These are phyloP conservation scores for Fusarium luffae DNA, from an alignment of 2,329 filamentous ascomycete genomes.

Conservation along the genomic window DNA sequence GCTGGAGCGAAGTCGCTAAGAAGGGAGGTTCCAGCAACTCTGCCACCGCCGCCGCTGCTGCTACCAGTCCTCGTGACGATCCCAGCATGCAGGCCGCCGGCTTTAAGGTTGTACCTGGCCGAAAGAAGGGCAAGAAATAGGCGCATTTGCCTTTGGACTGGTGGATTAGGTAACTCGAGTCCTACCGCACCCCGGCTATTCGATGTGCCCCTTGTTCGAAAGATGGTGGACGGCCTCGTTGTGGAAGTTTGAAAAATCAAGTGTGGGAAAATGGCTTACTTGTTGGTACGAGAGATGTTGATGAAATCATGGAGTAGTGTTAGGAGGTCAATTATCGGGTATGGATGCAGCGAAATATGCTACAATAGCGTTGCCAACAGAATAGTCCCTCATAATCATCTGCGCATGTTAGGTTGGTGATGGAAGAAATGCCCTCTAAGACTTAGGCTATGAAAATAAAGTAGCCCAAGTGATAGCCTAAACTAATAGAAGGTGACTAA, in stretches of 20 bases:
- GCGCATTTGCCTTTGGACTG: conserved; percentile 19
- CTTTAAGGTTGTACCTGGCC: conserved; percentile 91
- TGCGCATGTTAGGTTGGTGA: neutral
- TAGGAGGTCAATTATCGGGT: neutral
- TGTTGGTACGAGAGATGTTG: neutral
- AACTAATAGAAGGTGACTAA: neutral
- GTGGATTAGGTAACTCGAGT: conserved; percentile 1
- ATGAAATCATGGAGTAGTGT: neutral
- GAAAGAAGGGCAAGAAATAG: conserved; percentile 90
- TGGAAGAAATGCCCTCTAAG: neutral
- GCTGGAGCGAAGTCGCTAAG: conserved; percentile 98
- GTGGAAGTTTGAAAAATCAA: neutral
- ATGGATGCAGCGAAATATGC: neutral
- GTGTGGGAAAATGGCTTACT: neutral
- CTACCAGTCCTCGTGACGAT: conserved; percentile 56
- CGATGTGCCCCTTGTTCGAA: neutral
- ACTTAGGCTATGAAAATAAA: neutral
- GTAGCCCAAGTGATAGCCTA: neutral
- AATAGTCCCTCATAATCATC: neutral
- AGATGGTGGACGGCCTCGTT: neutral
- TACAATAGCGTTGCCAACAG: neutral
- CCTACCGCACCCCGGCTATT: neutral
- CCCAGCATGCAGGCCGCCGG: conserved; percentile 62
- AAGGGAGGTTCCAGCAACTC: conserved; percentile 69
- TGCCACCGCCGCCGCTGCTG: conserved; percentile 33